Evolutionary conservation across 2,329 filamentous ascomycete species (phyloP), one percentile per base, ranked within the genome.

Genomic region (Nothopassalora personata): DNA sequence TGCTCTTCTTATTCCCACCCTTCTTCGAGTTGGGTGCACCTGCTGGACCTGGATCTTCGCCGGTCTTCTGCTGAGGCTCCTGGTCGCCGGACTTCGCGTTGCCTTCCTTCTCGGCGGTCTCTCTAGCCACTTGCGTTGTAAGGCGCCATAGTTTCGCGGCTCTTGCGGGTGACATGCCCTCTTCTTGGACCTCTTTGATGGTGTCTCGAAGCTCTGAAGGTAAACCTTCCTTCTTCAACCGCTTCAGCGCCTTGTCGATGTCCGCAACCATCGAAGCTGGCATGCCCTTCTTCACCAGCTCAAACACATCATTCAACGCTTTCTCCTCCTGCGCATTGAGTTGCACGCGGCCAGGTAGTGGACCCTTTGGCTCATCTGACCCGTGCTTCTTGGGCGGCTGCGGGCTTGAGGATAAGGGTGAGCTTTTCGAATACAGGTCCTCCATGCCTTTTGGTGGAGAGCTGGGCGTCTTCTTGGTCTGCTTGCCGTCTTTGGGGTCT

Each of bases 181-280:
- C 77, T 33, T 78, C 80, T 72, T 71, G 76, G 68, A 77, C 75
- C 64, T 80, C 80, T 53, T 84, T 79, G 73, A 87, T 81, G 54
- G 88, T 80, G 64, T 87, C 81, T 56, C 83, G 81, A 18, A 91
- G 75, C 70, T 91, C 89, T 23, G 76, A 68, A 0, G 90, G 89
- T 15, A 91, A 83, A 9, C 91, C 91, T 46, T 86, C 80, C 60
- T 80, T 79, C 75, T 86, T 84, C 61, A 93, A 80, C 30, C 81
- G 77, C 61, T 82, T 76, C n/a, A 89, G 75, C 8, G 86, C 79
- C 51, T 83, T 79, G 59, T 85, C 80, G 59, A 91, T 73, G 23
- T 81, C 76, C 53, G 83, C 74, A 43, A 79, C 79, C 73, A 90
- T 85, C n/a, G 80, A 79, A 56, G 80, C 77, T 7, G 88, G 87